Base-by-base conservation (phyloP, 257 asterid species). In the Ilex aquifolium region DNA sequence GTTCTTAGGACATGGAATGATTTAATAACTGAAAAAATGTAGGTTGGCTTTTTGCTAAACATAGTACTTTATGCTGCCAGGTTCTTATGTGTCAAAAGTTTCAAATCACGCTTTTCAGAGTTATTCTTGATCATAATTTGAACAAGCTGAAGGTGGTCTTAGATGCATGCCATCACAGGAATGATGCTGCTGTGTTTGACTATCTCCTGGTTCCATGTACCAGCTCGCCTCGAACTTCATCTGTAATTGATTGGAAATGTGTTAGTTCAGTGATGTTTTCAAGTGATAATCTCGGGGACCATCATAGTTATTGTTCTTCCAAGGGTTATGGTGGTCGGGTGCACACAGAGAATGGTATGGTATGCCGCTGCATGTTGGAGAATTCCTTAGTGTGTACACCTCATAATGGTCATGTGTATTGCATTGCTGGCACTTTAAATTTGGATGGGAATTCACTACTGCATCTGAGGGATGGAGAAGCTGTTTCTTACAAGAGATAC, bases 301-400 rank as follows among this genome's bases (percentile, higher is more conserved):
- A 56, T 13, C 86, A 71, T 46, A 50, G 53, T 1, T 57, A 58
- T 54, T 36, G 73, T 31, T 65, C 61, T 39, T 31, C 59, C 6
- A 53, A 53, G 31, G 70, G 70, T 66, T 11, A 0, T 59, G 69
- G 63, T 52, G 58, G 12, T 44, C 59, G n/a, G 10, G 72, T 83
- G 75, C 81, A 60, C 54, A 85, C 93, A 2, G 72, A 65, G 64
- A 68, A 65, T 52, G 89, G 88, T 52, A 32, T 68, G 69, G 82
- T 88, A 27, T 86, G 95, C 62, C 42, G 68, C 57, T 86, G 91
- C 61, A 10, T 72, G 79, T 31, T 91, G 70, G 80, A 85, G 68
- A 85, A 85, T 57, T 80, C 93, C n/a, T 69, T 91, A 44, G 91
- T 85, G 3, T 5, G 65, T 31, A 88, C 98, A 2, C 91, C 96